These are phyloP conservation scores for Atractiella rhizophila DNA, from an alignment of 768 basidiomycete genomes.

Conservation along the genomic window DNA sequence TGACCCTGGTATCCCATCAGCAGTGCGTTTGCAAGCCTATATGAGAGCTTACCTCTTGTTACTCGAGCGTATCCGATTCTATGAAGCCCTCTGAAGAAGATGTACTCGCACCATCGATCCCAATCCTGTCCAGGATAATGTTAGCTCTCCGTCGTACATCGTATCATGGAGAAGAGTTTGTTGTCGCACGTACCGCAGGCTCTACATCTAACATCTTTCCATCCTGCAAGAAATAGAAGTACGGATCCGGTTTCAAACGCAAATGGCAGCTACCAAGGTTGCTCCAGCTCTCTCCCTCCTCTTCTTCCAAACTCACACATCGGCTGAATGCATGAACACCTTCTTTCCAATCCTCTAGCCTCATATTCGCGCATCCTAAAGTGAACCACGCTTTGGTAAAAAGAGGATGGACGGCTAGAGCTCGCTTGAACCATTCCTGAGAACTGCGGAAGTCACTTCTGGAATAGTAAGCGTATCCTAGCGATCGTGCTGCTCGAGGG, in stretches of 20 bases:
- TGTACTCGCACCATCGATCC: conserved; percentile 55
- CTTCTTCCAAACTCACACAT: conserved; percentile 75
- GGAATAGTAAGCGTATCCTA: conserved; percentile 62
- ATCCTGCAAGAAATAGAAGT: conserved; percentile 48
- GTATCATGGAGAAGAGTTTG: neutral
- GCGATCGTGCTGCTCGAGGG: conserved; percentile 67
- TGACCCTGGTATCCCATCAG: conserved; percentile 30
- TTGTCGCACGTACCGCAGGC: conserved; percentile 15
- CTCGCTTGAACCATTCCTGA: conserved; percentile 39
- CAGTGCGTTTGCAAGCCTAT: conserved; percentile 35
- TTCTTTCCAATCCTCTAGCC: conserved; percentile 57
- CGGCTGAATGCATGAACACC: conserved; percentile 60
- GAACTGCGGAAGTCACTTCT: conserved; percentile 38
- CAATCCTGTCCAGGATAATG: conserved; percentile 6
- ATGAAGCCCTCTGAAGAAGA: conserved; percentile 55
- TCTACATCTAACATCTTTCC: conserved; percentile 60
- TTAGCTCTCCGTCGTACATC: no score
- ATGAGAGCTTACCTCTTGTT: neutral
- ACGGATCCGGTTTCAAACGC: conserved; percentile 56
- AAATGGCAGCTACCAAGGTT: conserved; percentile 88
- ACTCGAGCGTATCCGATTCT: conserved; percentile 28
- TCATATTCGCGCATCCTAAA: conserved; percentile 69
- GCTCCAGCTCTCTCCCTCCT: conserved; percentile 95
- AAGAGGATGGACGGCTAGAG: conserved; percentile 70
- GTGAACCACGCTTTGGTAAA: conserved; percentile 79